These are phyloP conservation scores for Carpinus fangiana DNA, from an alignment of 306 rosid species.

Conservation along the genomic window DNA sequence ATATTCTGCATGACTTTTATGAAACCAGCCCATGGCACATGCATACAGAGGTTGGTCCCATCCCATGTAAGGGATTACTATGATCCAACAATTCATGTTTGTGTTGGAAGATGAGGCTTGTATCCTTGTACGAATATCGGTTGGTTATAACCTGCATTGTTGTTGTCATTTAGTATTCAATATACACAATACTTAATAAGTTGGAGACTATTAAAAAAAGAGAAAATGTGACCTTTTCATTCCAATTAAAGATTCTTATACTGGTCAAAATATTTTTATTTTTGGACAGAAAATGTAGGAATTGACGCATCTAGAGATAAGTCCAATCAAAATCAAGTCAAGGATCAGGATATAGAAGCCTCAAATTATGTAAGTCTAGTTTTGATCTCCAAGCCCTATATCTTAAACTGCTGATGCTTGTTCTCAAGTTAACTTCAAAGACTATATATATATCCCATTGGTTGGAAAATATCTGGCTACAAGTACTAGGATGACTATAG, in stretches of 20 bases:
- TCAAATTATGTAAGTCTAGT: slow-evolving; percentile 16
- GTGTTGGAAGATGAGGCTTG: background rate
- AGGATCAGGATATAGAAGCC: slow-evolving; percentile 3
- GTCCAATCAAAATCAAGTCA: background rate
- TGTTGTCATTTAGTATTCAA: background rate
- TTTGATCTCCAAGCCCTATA: slow-evolving; percentile 2
- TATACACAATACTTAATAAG: background rate
- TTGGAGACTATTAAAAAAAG: background rate
- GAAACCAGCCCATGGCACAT: background rate
- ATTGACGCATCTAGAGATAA: background rate
- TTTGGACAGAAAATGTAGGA: slow-evolving; percentile 4
- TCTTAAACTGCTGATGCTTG: background rate
- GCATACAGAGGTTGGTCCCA: background rate
- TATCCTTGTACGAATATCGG: background rate
- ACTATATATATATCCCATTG: background rate
- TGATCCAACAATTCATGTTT: background rate
- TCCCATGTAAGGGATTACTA: background rate
- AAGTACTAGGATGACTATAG: background rate
- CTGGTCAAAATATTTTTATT: background rate
- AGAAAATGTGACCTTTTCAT: background rate
- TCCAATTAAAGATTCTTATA: background rate
- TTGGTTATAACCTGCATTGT: background rate
- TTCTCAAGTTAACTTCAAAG: background rate
- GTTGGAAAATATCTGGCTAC: background rate
- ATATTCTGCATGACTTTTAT: background rate